These are phyloP conservation scores for Xerocomellus chrysenteron DNA, from an alignment of 768 basidiomycete species.

Conservation along the genomic window DNA sequence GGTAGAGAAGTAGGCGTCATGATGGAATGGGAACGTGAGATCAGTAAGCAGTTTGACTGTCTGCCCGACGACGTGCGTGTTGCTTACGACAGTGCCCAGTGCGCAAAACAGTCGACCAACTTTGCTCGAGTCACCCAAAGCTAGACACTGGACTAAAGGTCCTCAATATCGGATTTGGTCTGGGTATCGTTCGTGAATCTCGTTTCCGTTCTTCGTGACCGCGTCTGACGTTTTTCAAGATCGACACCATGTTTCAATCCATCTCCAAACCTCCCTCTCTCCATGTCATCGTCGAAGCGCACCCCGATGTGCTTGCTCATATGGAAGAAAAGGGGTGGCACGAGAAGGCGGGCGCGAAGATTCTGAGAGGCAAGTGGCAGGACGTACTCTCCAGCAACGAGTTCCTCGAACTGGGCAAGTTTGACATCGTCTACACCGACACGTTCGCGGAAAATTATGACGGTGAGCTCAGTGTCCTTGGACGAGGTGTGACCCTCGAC, in stretches of 20 bases:
- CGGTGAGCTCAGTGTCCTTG: constrained; percentile 36
- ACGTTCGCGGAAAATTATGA: constrained; percentile 88
- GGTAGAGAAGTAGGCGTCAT: constrained; percentile 90
- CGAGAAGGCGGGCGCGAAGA: constrained; percentile 67
- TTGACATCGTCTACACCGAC: constrained; percentile 89
- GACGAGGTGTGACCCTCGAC: neutral
- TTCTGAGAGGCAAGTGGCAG: constrained; percentile 94
- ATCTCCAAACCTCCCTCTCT: constrained; percentile 55
- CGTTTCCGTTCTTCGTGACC: neutral
- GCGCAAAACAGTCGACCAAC: constrained; percentile 68
- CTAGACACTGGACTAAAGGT: constrained; percentile 53
- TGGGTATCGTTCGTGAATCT: constrained; percentile 70
- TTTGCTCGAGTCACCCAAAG: constrained; percentile 56
- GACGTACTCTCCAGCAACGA: constrained; percentile 66
- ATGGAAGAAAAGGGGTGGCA: constrained; percentile 81
- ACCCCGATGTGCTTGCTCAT: constrained; percentile 83
- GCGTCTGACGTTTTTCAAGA: constrained; percentile 43
- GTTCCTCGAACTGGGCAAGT: constrained; percentile 66
- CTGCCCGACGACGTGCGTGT: neutral
- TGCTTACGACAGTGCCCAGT: constrained; percentile 43
- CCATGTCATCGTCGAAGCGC: constrained; percentile 94
- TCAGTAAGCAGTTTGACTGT: constrained; percentile 50
- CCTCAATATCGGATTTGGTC: constrained; percentile 90
- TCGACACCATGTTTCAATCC: constrained; percentile 78
- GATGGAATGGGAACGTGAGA: constrained; percentile 96